phyloP scores from a whole-genome alignment of 208 protist species.

The Crithidia acanthocephali region DNA sequence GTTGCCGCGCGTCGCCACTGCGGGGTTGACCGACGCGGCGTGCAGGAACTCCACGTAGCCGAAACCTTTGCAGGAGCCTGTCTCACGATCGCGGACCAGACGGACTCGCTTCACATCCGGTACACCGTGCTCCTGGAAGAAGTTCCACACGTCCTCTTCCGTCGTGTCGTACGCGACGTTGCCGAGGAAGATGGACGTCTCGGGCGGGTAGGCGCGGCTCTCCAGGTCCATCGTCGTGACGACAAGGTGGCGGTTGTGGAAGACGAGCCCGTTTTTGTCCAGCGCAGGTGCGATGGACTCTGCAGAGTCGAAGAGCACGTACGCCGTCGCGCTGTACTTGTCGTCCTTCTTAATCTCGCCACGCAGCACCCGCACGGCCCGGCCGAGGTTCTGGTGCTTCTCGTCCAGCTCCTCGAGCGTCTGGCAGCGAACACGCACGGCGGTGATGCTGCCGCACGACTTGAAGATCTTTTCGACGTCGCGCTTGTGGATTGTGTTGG shows the following conservation, averaged over 20 bases:
- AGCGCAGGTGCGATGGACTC: slow-evolving; percentile 44
- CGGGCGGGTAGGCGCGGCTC: slow-evolving; percentile 70
- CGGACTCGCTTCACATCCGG: slow-evolving; percentile 81
- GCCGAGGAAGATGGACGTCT: slow-evolving; percentile 90
- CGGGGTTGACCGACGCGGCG: slow-evolving; percentile 52
- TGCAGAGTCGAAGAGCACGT: slow-evolving; percentile 75
- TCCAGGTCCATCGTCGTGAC: slow-evolving; percentile 78
- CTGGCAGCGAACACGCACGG: slow-evolving; percentile 81
- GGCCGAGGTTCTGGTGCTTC: slow-evolving; percentile 61
- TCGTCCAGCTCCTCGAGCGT: slow-evolving; percentile 53
- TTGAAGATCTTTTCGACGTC: slow-evolving; percentile 85
- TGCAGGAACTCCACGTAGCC: slow-evolving; percentile 90
- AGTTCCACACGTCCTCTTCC: slow-evolving; percentile 85
- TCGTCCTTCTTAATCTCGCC: slow-evolving; percentile 87
- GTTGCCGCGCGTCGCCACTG: slow-evolving; percentile 69
- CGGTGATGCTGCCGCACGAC: slow-evolving; percentile 74
- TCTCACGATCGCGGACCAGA: slow-evolving; percentile 85
- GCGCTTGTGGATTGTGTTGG: slow-evolving; percentile 77
- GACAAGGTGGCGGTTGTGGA: slow-evolving; percentile 80
- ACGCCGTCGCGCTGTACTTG: slow-evolving; percentile 81
- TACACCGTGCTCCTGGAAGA: slow-evolving; percentile 84
- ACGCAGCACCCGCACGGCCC: slow-evolving; percentile 84
- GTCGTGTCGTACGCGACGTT: slow-evolving; percentile 87
- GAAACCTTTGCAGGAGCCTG: slow-evolving; percentile 87
- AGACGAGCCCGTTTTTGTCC: slow-evolving; percentile 69